Conservation (phyloP, 1,139 yeast species). For the Yamadazyma mexicana region DNA sequence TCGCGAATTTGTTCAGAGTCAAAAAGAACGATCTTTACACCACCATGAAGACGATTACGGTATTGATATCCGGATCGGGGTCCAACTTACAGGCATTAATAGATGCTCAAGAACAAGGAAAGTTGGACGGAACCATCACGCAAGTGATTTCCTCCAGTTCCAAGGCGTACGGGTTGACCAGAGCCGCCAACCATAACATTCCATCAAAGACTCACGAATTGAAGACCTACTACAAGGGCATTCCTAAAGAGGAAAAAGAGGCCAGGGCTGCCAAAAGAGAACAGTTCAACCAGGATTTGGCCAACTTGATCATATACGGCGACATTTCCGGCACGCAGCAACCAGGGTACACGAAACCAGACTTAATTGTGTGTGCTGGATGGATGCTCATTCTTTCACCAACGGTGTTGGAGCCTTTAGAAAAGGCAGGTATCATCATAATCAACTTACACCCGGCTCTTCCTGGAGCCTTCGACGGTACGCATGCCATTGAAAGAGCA, state of each 20-base stretch:
- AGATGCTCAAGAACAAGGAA: slow-evolving; percentile 57
- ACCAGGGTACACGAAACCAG: slow-evolving; percentile 54
- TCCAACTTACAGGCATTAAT: slow-evolving; percentile 91
- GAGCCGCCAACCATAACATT: slow-evolving; percentile 71
- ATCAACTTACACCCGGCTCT: slow-evolving; percentile 95
- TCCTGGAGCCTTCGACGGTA: slow-evolving; percentile 96
- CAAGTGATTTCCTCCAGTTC: slow-evolving; percentile 83
- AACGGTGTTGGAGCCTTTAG: slow-evolving; percentile 66
- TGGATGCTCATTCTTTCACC: slow-evolving; percentile 95
- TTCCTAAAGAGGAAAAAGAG: slow-evolving; percentile 62
- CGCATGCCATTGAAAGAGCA: slow-evolving; percentile 94
- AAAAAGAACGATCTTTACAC: neutral
- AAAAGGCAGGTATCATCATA: slow-evolving; percentile 63
- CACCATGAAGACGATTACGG: slow-evolving; percentile 48
- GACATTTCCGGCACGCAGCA: slow-evolving; percentile 29
- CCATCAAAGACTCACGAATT: slow-evolving; percentile 71
- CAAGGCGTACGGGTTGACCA: slow-evolving; percentile 76
- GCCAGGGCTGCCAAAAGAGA: slow-evolving; percentile 64
- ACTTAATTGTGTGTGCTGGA: slow-evolving; percentile 93
- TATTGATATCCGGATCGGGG: slow-evolving; percentile 92
- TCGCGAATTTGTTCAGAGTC: slow-evolving; percentile 2
- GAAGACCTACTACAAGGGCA: slow-evolving; percentile 70
- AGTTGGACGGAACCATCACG: slow-evolving; percentile 54
- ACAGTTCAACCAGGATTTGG: slow-evolving; percentile 74
- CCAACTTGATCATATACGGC: slow-evolving; percentile 60